Percentiles rank a stretch among this genome's conserved stretches.
Evolutionary conservation across 1,284 basidiomycete species (phyloP).

Genomic region (Tetrapyrgos nigripes): DNA sequence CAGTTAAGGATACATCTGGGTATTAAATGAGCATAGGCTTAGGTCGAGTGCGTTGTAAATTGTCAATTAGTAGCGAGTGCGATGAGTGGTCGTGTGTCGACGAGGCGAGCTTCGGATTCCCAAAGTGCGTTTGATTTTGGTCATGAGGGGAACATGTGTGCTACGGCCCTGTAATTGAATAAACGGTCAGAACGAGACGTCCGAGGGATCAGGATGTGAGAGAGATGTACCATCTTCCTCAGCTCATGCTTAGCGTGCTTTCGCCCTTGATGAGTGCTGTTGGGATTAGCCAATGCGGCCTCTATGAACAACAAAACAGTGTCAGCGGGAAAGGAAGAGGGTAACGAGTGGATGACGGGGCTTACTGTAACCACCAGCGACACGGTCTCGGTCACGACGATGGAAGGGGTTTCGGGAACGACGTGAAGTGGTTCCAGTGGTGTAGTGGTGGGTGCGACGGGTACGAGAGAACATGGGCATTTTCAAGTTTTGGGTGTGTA

Average conservation of each 20-base stretch:
- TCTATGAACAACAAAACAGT: slow-evolving; percentile 32
- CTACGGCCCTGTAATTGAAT: slow-evolving; percentile 39
- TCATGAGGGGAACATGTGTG: slow-evolving; percentile 56
- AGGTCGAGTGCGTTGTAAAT: too few relatives aligned
- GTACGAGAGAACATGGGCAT: slow-evolving; percentile 35
- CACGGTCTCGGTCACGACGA: slow-evolving; percentile 49
- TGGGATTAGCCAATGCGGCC: slow-evolving; percentile 56
- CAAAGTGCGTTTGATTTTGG: slow-evolving; percentile 54
- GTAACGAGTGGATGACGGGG: slow-evolving; percentile 14
- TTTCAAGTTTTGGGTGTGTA: background rate
- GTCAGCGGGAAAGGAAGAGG: background rate
- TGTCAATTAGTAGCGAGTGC: slow-evolving; percentile 2
- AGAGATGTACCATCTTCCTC: slow-evolving; percentile 46
- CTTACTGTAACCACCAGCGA: slow-evolving; percentile 56
- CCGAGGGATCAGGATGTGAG: background rate
- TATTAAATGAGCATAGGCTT: too few relatives aligned
- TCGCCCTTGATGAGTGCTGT: slow-evolving; percentile 50
- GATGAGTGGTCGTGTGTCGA: slow-evolving; percentile 14
- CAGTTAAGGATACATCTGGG: too few relatives aligned
- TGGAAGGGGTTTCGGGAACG: slow-evolving; percentile 37
- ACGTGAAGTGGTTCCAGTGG: slow-evolving; percentile 22
- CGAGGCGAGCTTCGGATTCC: slow-evolving; percentile 55
- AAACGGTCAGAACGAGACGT: background rate
- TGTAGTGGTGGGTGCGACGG: slow-evolving; percentile 17
- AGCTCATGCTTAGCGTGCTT: slow-evolving; percentile 53